Evolutionary conservation across 2,329 filamentous ascomycete species (phyloP).

Genomic region (Chaetomium sp.): DNA sequence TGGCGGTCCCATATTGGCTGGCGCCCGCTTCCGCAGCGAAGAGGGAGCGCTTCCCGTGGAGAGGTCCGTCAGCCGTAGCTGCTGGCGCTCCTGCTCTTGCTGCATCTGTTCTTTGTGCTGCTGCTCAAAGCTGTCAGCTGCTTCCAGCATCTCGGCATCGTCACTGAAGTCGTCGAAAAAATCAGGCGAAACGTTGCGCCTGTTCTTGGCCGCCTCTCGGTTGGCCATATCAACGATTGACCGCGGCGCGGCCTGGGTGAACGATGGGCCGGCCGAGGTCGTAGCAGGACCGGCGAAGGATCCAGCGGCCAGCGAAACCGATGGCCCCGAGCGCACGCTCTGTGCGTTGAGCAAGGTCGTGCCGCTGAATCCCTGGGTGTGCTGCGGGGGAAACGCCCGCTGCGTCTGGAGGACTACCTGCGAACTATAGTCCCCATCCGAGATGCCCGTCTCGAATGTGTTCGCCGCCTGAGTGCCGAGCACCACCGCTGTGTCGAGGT

Average conservation of each 20-base stretch:
- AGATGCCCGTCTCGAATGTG: constrained; percentile 25
- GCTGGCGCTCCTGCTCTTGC: constrained; percentile 28
- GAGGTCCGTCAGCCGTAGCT: constrained; percentile 24
- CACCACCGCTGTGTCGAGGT: constrained; percentile 30
- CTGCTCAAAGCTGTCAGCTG: constrained; percentile 47
- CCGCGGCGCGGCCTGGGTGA: background rate
- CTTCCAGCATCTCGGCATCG: constrained; percentile 41
- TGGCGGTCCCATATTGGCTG: constrained; percentile 27
- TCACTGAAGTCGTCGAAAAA: constrained; percentile 30
- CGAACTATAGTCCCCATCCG: constrained; percentile 33
- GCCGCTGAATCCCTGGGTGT: background rate
- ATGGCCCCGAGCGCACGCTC: background rate
- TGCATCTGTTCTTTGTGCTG: constrained; percentile 21
- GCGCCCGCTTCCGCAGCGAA: constrained; percentile 11
- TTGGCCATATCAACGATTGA: background rate
- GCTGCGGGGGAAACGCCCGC: constrained; percentile 1
- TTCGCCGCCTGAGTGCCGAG: constrained; percentile 39
- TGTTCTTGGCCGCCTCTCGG: constrained; percentile 7
- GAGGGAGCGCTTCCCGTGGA: background rate
- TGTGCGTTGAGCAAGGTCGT: background rate
- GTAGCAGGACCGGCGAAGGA: no score
- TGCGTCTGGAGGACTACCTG: constrained; percentile 45
- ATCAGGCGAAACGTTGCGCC: background rate
- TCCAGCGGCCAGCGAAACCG: background rate
- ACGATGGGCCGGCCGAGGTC: no score